These are phyloP conservation scores for Cucumis sativus DNA, from an alignment of 306 rosid genomes.

Conservation along the genomic window Cucumber_9930_V3 NC_026658.2:9053501-9054000, in stretches of 20 bases:
- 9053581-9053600: neutral
- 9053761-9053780: neutral
- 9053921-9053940: neutral
- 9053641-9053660: conserved; percentile 99
- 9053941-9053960: neutral
- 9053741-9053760: conserved; percentile 19
- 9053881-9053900: neutral
- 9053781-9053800: neutral
- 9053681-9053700: conserved; percentile 89
- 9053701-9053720: conserved; percentile 56
- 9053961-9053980: neutral
- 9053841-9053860: neutral
- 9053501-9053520: neutral
- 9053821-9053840: neutral
- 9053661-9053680: conserved; percentile 97
- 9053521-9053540: neutral
- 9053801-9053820: neutral
- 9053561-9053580: neutral
- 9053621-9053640: conserved; percentile 68
- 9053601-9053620: conserved; percentile 80
- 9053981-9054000: neutral
- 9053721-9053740: conserved; percentile 69
- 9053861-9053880: neutral
- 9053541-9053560: neutral
- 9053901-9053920: neutral